Conservation (phyloP, 2,329 filamentous ascomycete species). For the Fusarium austroafricanum region DNA sequence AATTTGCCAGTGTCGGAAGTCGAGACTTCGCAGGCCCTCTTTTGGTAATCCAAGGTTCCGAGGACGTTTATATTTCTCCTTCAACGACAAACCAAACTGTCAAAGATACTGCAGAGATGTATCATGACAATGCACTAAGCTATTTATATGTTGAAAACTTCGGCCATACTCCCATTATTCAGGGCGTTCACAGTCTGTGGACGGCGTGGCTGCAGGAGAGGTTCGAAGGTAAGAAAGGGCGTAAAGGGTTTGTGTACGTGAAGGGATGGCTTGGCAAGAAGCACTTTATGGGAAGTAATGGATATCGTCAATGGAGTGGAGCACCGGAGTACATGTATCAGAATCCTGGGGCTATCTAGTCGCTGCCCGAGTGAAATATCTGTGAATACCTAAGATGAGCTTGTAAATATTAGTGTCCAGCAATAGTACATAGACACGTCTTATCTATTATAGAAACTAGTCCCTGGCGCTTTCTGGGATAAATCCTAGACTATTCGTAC, state of each 20-base stretch:
- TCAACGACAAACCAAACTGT: not conserved
- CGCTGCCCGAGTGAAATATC: no score
- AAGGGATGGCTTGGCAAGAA: constrained; percentile 3
- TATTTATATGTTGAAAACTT: constrained; percentile 1
- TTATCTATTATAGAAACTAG: no score
- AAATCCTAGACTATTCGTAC: no score
- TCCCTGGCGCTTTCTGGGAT: no score
- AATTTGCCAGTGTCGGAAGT: not conserved
- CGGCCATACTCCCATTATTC: constrained; percentile 7
- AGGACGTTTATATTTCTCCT: not conserved
- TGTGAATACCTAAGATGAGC: no score
- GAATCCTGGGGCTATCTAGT: constrained; percentile 9
- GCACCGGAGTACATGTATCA: constrained; percentile 12
- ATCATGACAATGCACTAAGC: not conserved
- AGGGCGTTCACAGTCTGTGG: not conserved
- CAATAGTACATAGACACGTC: no score
- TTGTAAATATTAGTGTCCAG: no score
- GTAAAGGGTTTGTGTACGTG: not conserved
- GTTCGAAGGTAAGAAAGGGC: not conserved
- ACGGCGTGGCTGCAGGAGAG: constrained; percentile 7
- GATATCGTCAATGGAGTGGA: constrained; percentile 15
- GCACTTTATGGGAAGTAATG: constrained; percentile 3
- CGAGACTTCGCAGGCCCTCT: not conserved
- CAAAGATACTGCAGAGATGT: accelerated
- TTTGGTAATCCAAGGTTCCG: constrained; percentile 1